phyloP scores from a whole-genome alignment of 73 alveolate genomes.

The Loxodes magnus region DNA sequence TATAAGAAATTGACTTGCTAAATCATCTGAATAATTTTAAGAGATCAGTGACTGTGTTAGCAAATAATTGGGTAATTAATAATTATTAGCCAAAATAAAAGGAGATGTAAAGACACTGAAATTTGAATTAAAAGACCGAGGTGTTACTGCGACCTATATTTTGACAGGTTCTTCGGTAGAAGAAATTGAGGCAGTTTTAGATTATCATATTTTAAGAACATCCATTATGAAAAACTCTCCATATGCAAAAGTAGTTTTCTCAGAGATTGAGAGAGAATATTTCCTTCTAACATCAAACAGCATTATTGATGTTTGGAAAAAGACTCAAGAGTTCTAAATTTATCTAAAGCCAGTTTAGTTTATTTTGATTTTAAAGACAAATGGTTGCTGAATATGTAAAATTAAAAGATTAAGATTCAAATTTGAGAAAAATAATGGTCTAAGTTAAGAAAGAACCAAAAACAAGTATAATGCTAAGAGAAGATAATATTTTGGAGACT shows the following conservation, averaged over 20 bases:
- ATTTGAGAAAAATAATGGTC: slow-evolving; percentile 89
- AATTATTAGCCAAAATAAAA: slow-evolving; percentile 63
- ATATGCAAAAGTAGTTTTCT: slow-evolving; percentile 61
- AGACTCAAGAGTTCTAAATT: slow-evolving; percentile 85
- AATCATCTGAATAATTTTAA: slow-evolving; percentile 25
- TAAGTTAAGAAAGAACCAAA: slow-evolving; percentile 63
- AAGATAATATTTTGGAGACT: slow-evolving; percentile 73
- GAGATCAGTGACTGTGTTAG: slow-evolving; percentile 69
- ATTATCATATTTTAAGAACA: slow-evolving; percentile 67
- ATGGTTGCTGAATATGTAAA: slow-evolving; percentile 86
- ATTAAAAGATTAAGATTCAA: slow-evolving; percentile 82
- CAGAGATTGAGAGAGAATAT: slow-evolving; percentile 90
- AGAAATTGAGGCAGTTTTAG: slow-evolving; percentile 57
- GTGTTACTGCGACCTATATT: slow-evolving; percentile 52
- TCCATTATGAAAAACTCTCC: slow-evolving; percentile 73
- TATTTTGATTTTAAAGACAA: slow-evolving; percentile 93
- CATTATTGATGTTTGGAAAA: slow-evolving; percentile 84
- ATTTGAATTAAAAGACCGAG: slow-evolving; percentile 54
- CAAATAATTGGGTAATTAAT: slow-evolving; percentile 58
- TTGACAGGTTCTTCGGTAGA: slow-evolving; percentile 67
- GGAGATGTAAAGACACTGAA: slow-evolving; percentile 59
- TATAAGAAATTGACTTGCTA: slow-evolving; percentile 18
- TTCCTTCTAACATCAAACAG: slow-evolving; percentile 56
- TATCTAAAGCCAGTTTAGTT: slow-evolving; percentile 92
- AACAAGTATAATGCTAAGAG: slow-evolving; percentile 66